Base-by-base conservation (phyloP, 495 filamentous ascomycete genomes). In the Pyrenula aspistea region DNA sequence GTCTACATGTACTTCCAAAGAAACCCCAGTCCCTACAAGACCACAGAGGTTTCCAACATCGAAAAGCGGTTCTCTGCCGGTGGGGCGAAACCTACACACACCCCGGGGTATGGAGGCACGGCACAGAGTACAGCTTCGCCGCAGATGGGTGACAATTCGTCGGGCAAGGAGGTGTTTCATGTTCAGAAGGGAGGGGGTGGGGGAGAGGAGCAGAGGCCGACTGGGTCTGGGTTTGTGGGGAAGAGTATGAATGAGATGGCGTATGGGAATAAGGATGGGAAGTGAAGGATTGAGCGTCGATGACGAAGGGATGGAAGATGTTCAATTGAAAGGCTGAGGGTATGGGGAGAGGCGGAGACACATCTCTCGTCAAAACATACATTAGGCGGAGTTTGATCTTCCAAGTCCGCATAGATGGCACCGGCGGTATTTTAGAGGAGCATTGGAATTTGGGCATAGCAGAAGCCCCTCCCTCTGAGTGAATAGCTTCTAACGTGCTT, bases 41-140 rank as follows among this genome's bases (percentile, higher is more conserved):
- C 65, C 3, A n/a, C 25, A 24, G 66, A 58, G 10, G 63, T 67
- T 2, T 2, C 59, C 47, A 68, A 69, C 55, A 69, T 69, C 47
- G 66, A 68, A 53, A 57, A 63, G 23, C 60, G 60, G 15, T 69
- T 61, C 23, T 61, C 60, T 11, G 49, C 63, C 55, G 67, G 61
- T 20, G 67, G 65, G 24, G 68, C 59, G 55, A 53, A 58, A n/a
- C 57, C 54, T 15, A 61, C 60, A 36, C 64, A 68, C 42, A 57
- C 57, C 23, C 66, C 67, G 1, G 68, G 57, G 23, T 52, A 25
- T 49, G 4, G 63, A 61, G 12, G 59, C 61, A 10, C 53, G 54
- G 19, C 53, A 10, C 57, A 68, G 22, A 52, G 62, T 11, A 56
- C 53, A n/a, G 55, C 1, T 0, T 57, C 48, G 15, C 61, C 54